phyloP scores from a whole-genome alignment of 768 basidiomycete genomes.

The Termitomyces sp. region DNA sequence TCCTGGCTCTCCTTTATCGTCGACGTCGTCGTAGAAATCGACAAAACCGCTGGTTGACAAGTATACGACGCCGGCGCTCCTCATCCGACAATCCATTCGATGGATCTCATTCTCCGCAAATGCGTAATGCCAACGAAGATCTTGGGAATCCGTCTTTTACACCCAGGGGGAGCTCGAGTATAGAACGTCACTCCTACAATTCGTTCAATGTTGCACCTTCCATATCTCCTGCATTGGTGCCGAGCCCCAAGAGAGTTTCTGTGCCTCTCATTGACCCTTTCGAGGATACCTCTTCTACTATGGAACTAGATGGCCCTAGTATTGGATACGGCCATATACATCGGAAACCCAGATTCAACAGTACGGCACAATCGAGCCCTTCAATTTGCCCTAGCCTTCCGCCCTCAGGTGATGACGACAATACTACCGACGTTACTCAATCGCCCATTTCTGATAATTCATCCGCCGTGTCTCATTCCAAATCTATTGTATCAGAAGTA shows the following conservation, averaged over 20 bases:
- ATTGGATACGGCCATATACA: constrained; percentile 2
- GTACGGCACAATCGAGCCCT: constrained; percentile 37
- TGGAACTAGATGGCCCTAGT: not conserved
- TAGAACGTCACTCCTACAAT: not conserved
- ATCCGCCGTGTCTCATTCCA: constrained; percentile 1
- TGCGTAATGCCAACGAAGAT: constrained; percentile 9
- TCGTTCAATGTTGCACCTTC: constrained; percentile 1
- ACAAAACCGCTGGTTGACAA: constrained; percentile 29
- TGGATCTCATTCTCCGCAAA: constrained; percentile 17
- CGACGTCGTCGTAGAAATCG: constrained; percentile 33
- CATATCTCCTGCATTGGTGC: not conserved
- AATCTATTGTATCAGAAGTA: not conserved
- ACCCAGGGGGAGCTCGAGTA: not conserved
- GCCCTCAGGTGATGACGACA: constrained; percentile 24
- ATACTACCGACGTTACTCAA: constrained; percentile 13
- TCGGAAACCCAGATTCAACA: constrained; percentile 9
- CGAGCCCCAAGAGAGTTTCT: constrained; percentile 3
- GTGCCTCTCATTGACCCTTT: not conserved
- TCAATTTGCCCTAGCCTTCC: constrained; percentile 45
- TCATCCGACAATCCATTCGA: constrained; percentile 31
- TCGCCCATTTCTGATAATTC: constrained; percentile 13
- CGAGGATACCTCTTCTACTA: not conserved
- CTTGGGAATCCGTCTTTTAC: not conserved
- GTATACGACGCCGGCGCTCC: constrained; percentile 28
- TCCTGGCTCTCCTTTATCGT: constrained; percentile 36